Evolutionary conservation across 306 rosid species (phyloP).

Genomic region (Prunus padus): DNA sequence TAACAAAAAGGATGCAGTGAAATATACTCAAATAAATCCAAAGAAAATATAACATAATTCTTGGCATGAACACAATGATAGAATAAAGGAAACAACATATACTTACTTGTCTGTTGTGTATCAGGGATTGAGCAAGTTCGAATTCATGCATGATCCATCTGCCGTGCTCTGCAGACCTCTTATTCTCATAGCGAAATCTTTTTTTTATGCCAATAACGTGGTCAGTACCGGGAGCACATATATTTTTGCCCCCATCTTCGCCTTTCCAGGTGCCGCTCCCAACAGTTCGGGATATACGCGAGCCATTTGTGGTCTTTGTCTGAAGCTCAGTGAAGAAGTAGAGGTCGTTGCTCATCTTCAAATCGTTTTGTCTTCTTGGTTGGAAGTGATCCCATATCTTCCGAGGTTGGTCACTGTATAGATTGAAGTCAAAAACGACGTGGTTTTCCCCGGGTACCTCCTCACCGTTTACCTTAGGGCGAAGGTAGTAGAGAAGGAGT

Average conservation of each 20-base stretch:
- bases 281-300: too few relatives aligned
- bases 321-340: neutral
- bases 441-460: neutral
- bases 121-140: neutral
- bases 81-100: neutral
- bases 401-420: neutral
- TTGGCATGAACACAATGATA: too few relatives aligned
- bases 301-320: neutral
- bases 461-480: neutral
- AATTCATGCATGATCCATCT: conserved; percentile 1
- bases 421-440: neutral
- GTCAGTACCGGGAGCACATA: neutral
- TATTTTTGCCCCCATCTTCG: neutral
- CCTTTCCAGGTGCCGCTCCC: neutral
- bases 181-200: neutral
- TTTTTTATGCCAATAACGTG: neutral
- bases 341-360: neutral
- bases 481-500: neutral
- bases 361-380: neutral
- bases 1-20: too few relatives aligned
- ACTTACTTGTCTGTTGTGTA: neutral
- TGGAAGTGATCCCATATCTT: neutral
- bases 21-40: too few relatives aligned
- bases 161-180: neutral
- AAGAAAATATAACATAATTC: too few relatives aligned